Evolutionary conservation across 495 filamentous ascomycete species (phyloP), one percentile per base, ranked within the genome.

Genomic region (Massariosphaeria phaeospora): DNA sequence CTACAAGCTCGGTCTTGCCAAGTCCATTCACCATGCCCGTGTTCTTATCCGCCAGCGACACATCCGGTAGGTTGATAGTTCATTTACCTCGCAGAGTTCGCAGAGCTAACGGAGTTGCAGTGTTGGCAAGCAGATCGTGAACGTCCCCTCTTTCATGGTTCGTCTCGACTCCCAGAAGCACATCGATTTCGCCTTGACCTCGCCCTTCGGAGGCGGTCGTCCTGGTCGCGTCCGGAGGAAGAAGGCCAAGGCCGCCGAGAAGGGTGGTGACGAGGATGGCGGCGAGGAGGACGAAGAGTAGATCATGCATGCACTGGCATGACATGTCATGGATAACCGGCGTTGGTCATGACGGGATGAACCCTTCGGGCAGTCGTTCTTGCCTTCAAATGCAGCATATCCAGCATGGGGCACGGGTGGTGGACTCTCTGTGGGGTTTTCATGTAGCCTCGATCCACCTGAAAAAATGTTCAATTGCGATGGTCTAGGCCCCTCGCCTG

Each of bases 91-190:
- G 15, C 21, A 25, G 18, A 49, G 30, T 25, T 39, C 33, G 11
- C 15, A 29, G n/a, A 27, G 17, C 49, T 59, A 52, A 41, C 34
- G 3, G 25, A 12, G 11, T 38, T 15, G 44, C 62, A 81, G 78
- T 75, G 93, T 98, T 70, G 93, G 93, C 74, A 97, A 97, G 86
- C 93, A 98, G 82, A 97, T 98, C 75, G 93, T 98, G 80, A 98
- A 97, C 75, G 93, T 98, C 24, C 93, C 93, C 46, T 96, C 91
- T 29, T 98, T 94, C 85, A 81, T 98, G 72, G 93, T 98, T 74
- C 93, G 93, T 75, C 89, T 98, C 62, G 93, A 98, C 81, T 96
- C 91, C 66, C 93, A 98, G 81, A 98, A 98, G 86, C 93, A 98
- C 85, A 98, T 98, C 68, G 93, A 98, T 81, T 98, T 98, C 74